A percentile compares a stretch with the other conserved stretches of the same genome.
Evolutionary conservation across 495 filamentous ascomycete species (phyloP).

Genomic region (Opeltia flavorubescens): DNA sequence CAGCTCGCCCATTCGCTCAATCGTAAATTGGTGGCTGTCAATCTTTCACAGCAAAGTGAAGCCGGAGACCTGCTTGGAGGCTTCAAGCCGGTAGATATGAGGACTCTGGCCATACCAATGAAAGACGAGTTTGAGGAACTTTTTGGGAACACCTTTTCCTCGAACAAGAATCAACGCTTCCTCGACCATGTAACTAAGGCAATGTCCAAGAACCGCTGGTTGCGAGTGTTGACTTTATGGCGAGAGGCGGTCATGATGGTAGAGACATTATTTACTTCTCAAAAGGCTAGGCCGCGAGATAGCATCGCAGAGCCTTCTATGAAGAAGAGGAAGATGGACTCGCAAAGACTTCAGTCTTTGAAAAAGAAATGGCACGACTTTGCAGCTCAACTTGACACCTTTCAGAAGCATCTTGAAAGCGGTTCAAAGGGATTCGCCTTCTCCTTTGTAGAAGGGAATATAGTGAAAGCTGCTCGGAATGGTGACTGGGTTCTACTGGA

Average conservation of each 20-base stretch:
- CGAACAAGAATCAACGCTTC: constrained; percentile 75
- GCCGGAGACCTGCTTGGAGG: constrained; percentile 84
- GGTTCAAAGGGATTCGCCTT: constrained; percentile 80
- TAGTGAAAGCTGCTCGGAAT: constrained; percentile 81
- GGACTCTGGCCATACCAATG: constrained; percentile 75
- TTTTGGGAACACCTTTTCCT: constrained; percentile 71
- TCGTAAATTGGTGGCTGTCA: constrained; percentile 74
- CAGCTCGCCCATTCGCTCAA: constrained; percentile 73
- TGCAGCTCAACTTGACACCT: constrained; percentile 55
- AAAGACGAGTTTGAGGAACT: constrained; percentile 89
- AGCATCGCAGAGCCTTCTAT: constrained; percentile 44
- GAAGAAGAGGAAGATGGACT: constrained; percentile 74
- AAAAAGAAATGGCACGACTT: constrained; percentile 70
- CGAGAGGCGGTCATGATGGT: constrained; percentile 77
- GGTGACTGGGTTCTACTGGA: constrained; percentile 98
- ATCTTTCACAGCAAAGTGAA: constrained; percentile 95
- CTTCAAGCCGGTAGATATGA: constrained; percentile 86
- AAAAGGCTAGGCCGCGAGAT: constrained; percentile 18
- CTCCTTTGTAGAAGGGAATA: constrained; percentile 86
- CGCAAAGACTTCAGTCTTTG: constrained; percentile 48
- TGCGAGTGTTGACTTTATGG: constrained; percentile 69
- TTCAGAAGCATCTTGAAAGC: constrained; percentile 67
- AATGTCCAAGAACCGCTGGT: constrained; percentile 73
- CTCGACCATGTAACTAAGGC: constrained; percentile 63
- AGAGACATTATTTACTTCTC: constrained; percentile 43